Evolutionary conservation across 2,329 filamentous ascomycete genomes (phyloP).

Genomic region (Cordyceps tenuipes): DNA sequence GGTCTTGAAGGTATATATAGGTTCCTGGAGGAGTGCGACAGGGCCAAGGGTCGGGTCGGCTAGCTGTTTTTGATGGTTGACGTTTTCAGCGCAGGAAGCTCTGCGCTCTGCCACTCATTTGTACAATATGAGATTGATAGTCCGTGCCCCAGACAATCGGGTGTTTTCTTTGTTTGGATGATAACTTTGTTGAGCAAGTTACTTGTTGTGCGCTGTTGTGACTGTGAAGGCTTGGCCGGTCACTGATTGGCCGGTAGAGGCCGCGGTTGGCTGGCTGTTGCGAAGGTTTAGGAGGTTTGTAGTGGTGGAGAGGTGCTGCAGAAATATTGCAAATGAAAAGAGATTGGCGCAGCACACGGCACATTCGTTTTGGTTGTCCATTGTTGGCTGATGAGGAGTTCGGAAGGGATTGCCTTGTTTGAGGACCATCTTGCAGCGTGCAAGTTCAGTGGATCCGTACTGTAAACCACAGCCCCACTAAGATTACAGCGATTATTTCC

Average conservation of each 20-base stretch:
- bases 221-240: neutral
- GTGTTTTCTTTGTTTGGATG: neutral
- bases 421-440: too few species aligned
- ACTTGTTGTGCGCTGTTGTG: neutral
- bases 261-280: neutral
- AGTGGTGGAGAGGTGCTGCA: slow-evolving; percentile 25
- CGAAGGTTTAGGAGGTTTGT: slow-evolving; percentile 18
- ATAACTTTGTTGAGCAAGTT: neutral
- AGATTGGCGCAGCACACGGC: slow-evolving; percentile 25
- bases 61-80: slow-evolving; percentile 13
- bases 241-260: neutral
- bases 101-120: slow-evolving; percentile 16
- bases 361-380: slow-evolving; percentile 21
- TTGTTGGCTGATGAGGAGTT: slow-evolving; percentile 2
- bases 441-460: neutral
- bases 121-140: slow-evolving; percentile 10
- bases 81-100: neutral
- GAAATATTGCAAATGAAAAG: slow-evolving; percentile 28
- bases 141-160: neutral
- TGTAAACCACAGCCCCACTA: neutral
- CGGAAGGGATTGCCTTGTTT: neutral
- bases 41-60: slow-evolving; percentile 27
- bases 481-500: neutral
- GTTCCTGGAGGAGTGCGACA: slow-evolving; percentile 51
- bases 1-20: slow-evolving; percentile 50